Conservation (phyloP, 148 eudicot species). For the Linanthus parryae region DNA sequence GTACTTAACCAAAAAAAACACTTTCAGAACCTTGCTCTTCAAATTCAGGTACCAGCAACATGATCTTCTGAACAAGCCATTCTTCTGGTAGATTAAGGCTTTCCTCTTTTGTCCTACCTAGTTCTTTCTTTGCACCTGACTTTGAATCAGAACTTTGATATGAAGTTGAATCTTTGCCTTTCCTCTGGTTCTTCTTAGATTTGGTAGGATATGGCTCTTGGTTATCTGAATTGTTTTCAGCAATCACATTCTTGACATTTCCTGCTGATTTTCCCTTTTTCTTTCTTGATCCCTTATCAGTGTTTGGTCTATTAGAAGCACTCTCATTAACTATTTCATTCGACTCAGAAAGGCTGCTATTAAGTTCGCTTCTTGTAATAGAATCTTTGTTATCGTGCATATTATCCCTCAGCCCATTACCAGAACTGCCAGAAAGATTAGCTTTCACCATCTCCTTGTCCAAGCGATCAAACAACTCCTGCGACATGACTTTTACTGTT, state of each 20-base stretch:
- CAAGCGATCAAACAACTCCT: slow-evolving; percentile 68
- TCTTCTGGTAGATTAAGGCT: slow-evolving; percentile 52
- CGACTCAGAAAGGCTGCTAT: slow-evolving; percentile 36
- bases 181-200: slow-evolving; percentile 80
- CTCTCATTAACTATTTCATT: slow-evolving; percentile 44
- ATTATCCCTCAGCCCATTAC: slow-evolving; percentile 28
- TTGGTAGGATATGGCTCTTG: slow-evolving; percentile 58
- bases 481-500: no score
- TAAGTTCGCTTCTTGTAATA: slow-evolving; percentile 39
- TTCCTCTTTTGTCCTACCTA: slow-evolving; percentile 38
- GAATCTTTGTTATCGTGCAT: slow-evolving; percentile 32
- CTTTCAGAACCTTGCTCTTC: slow-evolving; percentile 99
- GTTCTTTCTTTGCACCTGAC: slow-evolving; percentile 33
- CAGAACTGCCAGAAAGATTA: slow-evolving; percentile 28
- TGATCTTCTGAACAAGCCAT: slow-evolving; percentile 56
- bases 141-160: slow-evolving; percentile 50
- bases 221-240: slow-evolving; percentile 50
- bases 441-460: slow-evolving; percentile 71
- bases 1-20: background rate
- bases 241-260: slow-evolving; percentile 30
- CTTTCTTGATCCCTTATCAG: slow-evolving; percentile 77
- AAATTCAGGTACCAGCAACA: slow-evolving; percentile 66
- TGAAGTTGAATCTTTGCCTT: slow-evolving; percentile 57
- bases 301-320: slow-evolving; percentile 35
- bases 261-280: slow-evolving; percentile 77